A percentile compares a stretch with the other conserved stretches of the same genome.
These are phyloP conservation scores for Pleurotus ostreatus DNA, from an alignment of 768 basidiomycete species.

Conservation along the genomic window DNA sequence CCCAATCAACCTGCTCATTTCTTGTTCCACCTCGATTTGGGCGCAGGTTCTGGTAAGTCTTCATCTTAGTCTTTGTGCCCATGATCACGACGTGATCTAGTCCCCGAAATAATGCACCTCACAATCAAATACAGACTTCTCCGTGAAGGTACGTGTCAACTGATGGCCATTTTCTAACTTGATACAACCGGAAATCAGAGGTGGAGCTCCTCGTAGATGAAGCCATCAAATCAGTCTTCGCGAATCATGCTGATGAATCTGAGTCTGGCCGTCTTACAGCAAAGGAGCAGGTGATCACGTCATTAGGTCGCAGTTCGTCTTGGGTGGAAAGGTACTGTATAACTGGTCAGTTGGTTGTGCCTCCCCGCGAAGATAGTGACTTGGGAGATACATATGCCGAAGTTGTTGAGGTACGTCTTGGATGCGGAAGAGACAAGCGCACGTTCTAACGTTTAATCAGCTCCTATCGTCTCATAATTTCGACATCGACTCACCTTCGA, in stretches of 20 bases:
- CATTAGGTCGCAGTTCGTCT: constrained; percentile 53
- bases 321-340: constrained; percentile 72
- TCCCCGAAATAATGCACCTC: constrained; percentile 57
- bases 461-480: constrained; percentile 1
- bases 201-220: constrained; percentile 58
- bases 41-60: constrained; percentile 52
- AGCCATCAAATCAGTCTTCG: constrained; percentile 39
- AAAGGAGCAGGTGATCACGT: constrained; percentile 43
- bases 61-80: constrained; percentile 1
- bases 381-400: constrained; percentile 25
- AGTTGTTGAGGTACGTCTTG: constrained; percentile 26
- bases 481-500: constrained; percentile 43
- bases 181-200: constrained; percentile 37
- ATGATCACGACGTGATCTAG: constrained; percentile 29
- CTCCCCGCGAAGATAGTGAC: constrained; percentile 29
- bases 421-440: neutral
- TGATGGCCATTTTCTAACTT: too few species aligned
- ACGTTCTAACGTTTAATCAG: neutral
- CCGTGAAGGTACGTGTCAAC: constrained; percentile 59
- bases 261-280: neutral
- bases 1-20: constrained; percentile 74
- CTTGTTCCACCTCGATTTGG: constrained; percentile 74
- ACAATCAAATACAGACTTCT: constrained; percentile 75
- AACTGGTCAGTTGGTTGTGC: constrained; percentile 67
- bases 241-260: constrained; percentile 18